Evolutionary conservation across 345 rosid genomes (phyloP).

Genomic region (Hibiscus syriacus): DNA sequence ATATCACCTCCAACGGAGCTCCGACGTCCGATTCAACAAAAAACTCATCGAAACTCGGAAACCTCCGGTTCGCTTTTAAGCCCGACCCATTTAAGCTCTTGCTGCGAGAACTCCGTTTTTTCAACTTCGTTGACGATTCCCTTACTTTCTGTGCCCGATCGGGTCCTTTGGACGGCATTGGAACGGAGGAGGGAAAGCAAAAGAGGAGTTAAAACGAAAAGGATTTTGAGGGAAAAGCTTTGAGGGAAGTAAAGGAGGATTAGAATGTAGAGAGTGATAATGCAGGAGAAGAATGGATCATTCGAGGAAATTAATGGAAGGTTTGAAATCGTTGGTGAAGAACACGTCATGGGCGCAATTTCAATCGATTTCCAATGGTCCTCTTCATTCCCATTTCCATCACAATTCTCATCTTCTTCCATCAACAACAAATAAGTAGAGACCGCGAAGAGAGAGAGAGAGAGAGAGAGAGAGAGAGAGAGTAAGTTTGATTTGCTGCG

Average conservation of each 20-base stretch:
- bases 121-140: not conserved
- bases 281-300: slow-evolving; percentile 49
- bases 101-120: not conserved
- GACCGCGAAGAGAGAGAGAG: not conserved
- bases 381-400: slow-evolving; percentile 3
- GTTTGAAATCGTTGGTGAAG: not conserved
- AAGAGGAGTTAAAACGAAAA: slow-evolving; percentile 39
- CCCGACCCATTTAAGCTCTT: slow-evolving; percentile 15
- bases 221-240: slow-evolving; percentile 13
- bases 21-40: slow-evolving; percentile 70
- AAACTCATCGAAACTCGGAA: slow-evolving; percentile 12
- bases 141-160: not conserved
- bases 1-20: slow-evolving; percentile 76
- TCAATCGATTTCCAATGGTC: slow-evolving; percentile 1
- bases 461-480: too few species aligned
- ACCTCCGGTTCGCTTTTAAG: slow-evolving; percentile 1
- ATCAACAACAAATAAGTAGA: not conserved
- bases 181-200: slow-evolving; percentile 46
- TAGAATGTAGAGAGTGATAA: slow-evolving; percentile 41
- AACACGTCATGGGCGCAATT: not conserved
- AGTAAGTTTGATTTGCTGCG: not conserved
- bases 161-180: slow-evolving; percentile 21
- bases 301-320: slow-evolving; percentile 3
- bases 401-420: slow-evolving; percentile 10
- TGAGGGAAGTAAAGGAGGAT: slow-evolving; percentile 51